phyloP scores from a whole-genome alignment of 1,284 basidiomycete genomes.

The Apiotrichum gamsii region DNA sequence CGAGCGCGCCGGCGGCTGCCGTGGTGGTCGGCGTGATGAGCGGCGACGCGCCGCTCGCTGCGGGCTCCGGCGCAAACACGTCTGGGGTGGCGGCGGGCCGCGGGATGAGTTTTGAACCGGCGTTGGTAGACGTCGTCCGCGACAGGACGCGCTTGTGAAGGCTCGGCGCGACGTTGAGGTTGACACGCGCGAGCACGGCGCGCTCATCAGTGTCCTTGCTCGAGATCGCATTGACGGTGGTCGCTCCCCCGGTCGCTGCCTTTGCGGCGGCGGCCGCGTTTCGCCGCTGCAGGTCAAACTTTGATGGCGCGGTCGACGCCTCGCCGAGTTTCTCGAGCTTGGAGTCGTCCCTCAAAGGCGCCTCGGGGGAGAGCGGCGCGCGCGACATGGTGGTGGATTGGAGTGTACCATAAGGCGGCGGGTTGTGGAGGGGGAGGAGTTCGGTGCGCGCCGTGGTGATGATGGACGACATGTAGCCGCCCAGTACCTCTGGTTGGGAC shows the following conservation, averaged over 20 bases:
- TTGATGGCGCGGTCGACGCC: background rate
- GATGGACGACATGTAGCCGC: constrained; percentile 19
- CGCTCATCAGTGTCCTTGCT: background rate
- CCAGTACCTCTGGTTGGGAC: background rate
- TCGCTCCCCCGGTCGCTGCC: background rate
- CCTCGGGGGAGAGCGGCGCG: background rate
- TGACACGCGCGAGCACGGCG: constrained; percentile 15
- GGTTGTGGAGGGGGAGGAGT: constrained; percentile 16
- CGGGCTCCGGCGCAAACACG: constrained; percentile 20
- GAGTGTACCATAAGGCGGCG: constrained; percentile 4
- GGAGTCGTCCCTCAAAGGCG: background rate
- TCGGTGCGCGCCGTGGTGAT: constrained; percentile 15
- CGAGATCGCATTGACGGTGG: background rate
- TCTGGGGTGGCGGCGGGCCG: constrained; percentile 21
- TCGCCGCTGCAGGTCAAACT: background rate
- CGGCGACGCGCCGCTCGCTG: background rate
- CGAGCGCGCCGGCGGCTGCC: constrained; percentile 1
- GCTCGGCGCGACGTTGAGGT: constrained; percentile 7
- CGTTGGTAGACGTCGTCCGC: background rate
- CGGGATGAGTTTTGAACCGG: constrained; percentile 15
- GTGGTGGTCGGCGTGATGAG: background rate
- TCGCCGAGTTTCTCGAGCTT: background rate
- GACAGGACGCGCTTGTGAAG: constrained; percentile 2
- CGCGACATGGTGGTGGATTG: too few relatives aligned
- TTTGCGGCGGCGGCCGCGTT: background rate